Evolutionary conservation across 768 basidiomycete species (phyloP), one percentile per base, ranked within the genome.

Genomic region (Mycena amicta): DNA sequence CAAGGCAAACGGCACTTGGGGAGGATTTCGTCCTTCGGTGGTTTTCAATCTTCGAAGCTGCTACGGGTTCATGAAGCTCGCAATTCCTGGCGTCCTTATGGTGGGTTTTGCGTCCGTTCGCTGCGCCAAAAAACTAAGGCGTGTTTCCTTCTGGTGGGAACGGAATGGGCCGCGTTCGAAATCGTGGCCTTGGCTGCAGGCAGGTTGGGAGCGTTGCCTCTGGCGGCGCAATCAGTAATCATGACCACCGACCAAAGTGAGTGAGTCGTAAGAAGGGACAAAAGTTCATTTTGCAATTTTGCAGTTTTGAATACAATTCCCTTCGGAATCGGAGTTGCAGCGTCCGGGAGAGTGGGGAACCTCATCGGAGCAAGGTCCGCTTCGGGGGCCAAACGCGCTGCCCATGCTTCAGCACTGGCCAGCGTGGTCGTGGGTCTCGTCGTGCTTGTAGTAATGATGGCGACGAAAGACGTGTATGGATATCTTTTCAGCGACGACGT

Each of bases 121-220:
- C 33, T 8, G 33, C 18, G 33, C 33, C 18, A 18, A 37, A 8
- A 8, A 37, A 37, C 33, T n/a, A n/a, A n/a, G n/a, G n/a, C n/a
- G n/a, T n/a, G n/a, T n/a, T n/a, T n/a, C 33, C 33, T 37, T 18
- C 8, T 8, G 89, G 82, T 90, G 27, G 88, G 87, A 22, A 89
- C 89, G 3, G 90, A 92, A 75, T 92, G 89, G 89, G 87, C 86
- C 43, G 87, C 89, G 0, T 92, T 92, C 62, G 90, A 92, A 67
- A 89, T 92, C 37, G 90, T 92, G 12, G 88, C 90, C 3, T 74
- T 92, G 23, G 87, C 88, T 18, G 90, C 90, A 3, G 90, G 89
- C 3, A 78, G 83, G 20, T 75, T 92, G 3, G 90, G 89, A 5
- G 67, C 79, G n/a, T 68, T 88, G 29, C 75, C 88, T 1, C 77